These are phyloP conservation scores for Physocladia obscura DNA, from an alignment of 192 early-diverging fungal species.

Conservation along the genomic window DNA sequence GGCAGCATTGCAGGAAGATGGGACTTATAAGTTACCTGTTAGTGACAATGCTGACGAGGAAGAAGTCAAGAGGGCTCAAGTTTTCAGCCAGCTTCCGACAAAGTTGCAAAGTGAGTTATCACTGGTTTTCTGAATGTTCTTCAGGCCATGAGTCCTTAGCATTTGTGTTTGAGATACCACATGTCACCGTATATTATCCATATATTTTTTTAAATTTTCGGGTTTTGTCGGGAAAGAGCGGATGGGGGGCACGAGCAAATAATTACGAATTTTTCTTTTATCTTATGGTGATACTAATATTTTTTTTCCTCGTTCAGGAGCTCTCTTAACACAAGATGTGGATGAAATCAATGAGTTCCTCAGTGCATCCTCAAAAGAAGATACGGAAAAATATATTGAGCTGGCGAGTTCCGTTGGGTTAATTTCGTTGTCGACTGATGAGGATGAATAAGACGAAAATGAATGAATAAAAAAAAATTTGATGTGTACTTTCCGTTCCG, in stretches of 20 bases:
- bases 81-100: constrained; percentile 69
- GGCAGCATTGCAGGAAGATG: constrained; percentile 76
- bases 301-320: constrained; percentile 41
- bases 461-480: not conserved
- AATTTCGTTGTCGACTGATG: constrained; percentile 43
- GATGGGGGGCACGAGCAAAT: not conserved
- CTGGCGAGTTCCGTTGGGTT: constrained; percentile 75
- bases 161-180: too few species aligned
- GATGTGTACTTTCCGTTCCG: not conserved
- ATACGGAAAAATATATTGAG: constrained; percentile 76
- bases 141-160: too few species aligned
- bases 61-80: constrained; percentile 58
- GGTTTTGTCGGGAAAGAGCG: not conserved
- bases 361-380: constrained; percentile 61
- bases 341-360: constrained; percentile 83
- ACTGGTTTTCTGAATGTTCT: not conserved
- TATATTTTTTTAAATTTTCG: constrained; percentile 6
- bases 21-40: constrained; percentile 69
- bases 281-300: not conserved
- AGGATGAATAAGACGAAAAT: constrained; percentile 20
- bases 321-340: constrained; percentile 73
- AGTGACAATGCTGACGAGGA: constrained; percentile 59
- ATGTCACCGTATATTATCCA: too few species aligned
- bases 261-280: not conserved
- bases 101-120: constrained; percentile 58